Base-by-base conservation (phyloP, 768 basidiomycete genomes). In the Leccinellum rugosiceps region DNA sequence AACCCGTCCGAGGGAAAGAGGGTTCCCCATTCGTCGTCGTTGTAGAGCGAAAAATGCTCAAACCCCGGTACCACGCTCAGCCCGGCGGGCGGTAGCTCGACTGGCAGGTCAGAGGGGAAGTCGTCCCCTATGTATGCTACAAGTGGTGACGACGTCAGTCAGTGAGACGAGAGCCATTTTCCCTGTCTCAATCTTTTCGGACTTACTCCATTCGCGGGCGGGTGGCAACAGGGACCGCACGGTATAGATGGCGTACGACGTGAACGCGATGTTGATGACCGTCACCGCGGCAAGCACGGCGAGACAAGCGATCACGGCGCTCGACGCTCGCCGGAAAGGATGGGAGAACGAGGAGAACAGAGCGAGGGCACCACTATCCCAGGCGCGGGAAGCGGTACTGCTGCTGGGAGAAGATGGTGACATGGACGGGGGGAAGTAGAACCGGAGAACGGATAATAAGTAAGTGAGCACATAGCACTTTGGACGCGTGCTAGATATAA, bases 11-110 rank as follows among this genome's bases (percentile, higher is more conserved):
- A 74, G 9, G 65, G 63, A 17, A 68, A 75, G 8, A 74, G 61
- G 4, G 70, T 65, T 21, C 67, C 74, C 74, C 74, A 75, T 41
- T 74, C 72, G 55, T 68, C 66, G 55, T 75, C 73, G 56, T 72
- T 63, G 56, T 64, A 63, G 14, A 75, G 68, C 3, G 65, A 65
- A 52, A 74, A 75, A 49, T 68, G 68, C 0, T 52, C 63, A 6
- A 58, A 55, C 35, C 71, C 67, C 3, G 61, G 53, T 21, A 61
- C 59, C 54, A 74, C 63, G 32, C 60, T 65, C 56, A 72, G 65
- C 13, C 69, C 67, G 14, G 65, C 69, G 11, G 58, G 50, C 3
- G 73, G 72, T 46, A 75, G 55, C 5, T 60, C 55, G 25, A 74
- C 13, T 0, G 73, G 73, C 0, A 74, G 65, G n/a, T 71, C 69